A percentile compares a stretch with the other conserved stretches of the same genome.
Evolutionary conservation across 2,329 filamentous ascomycete genomes (phyloP).

Genomic region (Lachnellula suecica): DNA sequence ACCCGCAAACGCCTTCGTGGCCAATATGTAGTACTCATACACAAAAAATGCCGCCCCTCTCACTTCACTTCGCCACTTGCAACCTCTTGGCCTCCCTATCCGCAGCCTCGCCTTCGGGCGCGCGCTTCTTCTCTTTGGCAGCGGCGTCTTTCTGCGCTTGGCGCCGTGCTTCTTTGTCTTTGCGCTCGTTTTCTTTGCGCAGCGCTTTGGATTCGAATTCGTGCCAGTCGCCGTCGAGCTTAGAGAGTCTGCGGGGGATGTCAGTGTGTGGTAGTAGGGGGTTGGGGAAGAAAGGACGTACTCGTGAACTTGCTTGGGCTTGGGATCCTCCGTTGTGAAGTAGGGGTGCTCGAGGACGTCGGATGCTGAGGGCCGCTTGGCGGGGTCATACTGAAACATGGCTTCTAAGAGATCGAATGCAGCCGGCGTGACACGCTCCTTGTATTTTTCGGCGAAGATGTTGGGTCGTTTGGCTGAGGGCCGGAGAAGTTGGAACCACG

Average conservation of each 20-base stretch:
- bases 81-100: slow-evolving; percentile 30
- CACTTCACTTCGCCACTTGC: too few species aligned
- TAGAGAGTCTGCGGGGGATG: slow-evolving; percentile 53
- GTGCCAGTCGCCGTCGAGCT: slow-evolving; percentile 93
- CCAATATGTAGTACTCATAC: too few species aligned
- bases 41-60: too few species aligned
- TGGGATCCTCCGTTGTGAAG: slow-evolving; percentile 80
- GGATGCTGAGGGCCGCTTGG: slow-evolving; percentile 76
- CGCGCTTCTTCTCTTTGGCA: slow-evolving; percentile 30
- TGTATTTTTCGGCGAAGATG: slow-evolving; percentile 81
- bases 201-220: slow-evolving; percentile 97
- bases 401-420: slow-evolving; percentile 79
- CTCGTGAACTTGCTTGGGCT: slow-evolving; percentile 76
- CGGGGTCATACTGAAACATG: slow-evolving; percentile 90
- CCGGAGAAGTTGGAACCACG: slow-evolving; percentile 92
- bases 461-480: slow-evolving; percentile 72
- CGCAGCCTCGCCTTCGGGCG: slow-evolving; percentile 19
- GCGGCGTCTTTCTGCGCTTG: slow-evolving; percentile 26
- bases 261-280: slow-evolving; percentile 22
- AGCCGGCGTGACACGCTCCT: slow-evolving; percentile 70
- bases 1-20: too few species aligned
- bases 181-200: slow-evolving; percentile 80
- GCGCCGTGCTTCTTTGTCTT: slow-evolving; percentile 42
- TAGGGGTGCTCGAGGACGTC: slow-evolving; percentile 86
- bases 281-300: slow-evolving; percentile 45